Conservation (phyloP, 2,329 filamentous ascomycete species). For the Aspergillus pseudoviridinutans region DNA sequence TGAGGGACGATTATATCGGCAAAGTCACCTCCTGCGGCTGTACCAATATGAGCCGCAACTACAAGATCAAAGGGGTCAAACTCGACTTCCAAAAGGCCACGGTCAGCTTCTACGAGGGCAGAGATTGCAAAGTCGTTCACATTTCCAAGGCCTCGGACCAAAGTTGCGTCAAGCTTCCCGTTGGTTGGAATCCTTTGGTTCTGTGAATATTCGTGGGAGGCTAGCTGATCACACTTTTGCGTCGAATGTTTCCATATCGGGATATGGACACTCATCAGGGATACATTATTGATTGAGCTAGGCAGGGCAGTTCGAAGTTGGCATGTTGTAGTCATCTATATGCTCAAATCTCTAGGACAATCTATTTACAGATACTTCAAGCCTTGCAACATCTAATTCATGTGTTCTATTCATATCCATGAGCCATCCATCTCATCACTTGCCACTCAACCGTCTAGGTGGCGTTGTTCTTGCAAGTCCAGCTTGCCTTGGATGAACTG, state of each 20-base stretch:
- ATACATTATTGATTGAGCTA: too few species aligned
- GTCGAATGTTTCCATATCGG: not conserved
- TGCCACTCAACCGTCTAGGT: slow-evolving; percentile 2
- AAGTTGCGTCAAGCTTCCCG: not conserved
- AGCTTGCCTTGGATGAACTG: slow-evolving; percentile 28
- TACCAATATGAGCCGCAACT: not conserved
- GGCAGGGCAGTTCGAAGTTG: too few species aligned
- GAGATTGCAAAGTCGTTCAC: not conserved
- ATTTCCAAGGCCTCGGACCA: not conserved
- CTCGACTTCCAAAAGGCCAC: not conserved
- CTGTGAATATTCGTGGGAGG: not conserved
- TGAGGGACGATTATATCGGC: not conserved
- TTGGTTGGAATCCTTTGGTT: not conserved
- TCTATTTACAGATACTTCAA: too few species aligned
- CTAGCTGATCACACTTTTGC: not conserved
- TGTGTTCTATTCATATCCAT: not conserved
- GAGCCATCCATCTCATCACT: not conserved
- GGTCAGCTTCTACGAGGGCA: not conserved
- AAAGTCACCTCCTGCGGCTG: not conserved
- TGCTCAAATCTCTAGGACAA: too few species aligned
- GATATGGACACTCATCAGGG: not conserved
- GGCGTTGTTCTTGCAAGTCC: slow-evolving; percentile 35
- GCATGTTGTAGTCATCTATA: too few species aligned
- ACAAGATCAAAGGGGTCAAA: not conserved
- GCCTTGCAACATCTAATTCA: not conserved